Base-by-base conservation (phyloP, 1,284 basidiomycete genomes). In the Heliocybe sulcata region DNA sequence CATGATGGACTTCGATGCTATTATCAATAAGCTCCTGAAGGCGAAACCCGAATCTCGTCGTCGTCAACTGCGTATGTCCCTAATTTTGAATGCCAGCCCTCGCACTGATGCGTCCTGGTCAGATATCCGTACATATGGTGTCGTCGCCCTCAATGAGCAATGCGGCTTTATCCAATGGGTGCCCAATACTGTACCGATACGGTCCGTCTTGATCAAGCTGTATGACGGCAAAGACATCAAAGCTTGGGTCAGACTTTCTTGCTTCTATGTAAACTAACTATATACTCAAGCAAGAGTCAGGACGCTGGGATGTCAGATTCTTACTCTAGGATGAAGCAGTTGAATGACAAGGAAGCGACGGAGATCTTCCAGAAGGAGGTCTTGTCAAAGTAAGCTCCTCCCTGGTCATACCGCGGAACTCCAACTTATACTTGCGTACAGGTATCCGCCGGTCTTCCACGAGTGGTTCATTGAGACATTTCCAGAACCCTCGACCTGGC, bases 151-250 rank as follows among this genome's bases (percentile, higher is more conserved):
- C 56, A 98, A 98, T 66, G 96, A 99, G 64, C 93, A 97, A 63
- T 98, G 95, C 64, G 97, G 97, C 0, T 82, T 99, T 57, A 93
- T 99, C 57, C 94, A 99, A 82, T 99, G 97, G 97, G 97, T 99
- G 12, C 91, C 90, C 1, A 91, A 99, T 67, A 98, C 96, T 0
- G 79, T 85, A 27, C 91, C 94, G 1, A 74, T 98, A 42, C 87
- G 97, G 31, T 80, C 83, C 3, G 83, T 98, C 38, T 74, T 99
- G 25, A 65, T 79, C 53, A 86, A 86, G 59, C 73, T 77, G n/a
- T 99, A 98, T 65, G 77, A 79, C 0, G 73, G 83, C 9, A 77
- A 75, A 57, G 77, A 81, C 8, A 76, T 90, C 59, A 71, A 71
- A 53, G 67, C 70, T 42, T 93, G 85, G 79, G 91, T 91, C 66